Evolutionary conservation across 2,329 filamentous ascomycete species (phyloP).

Genomic region (Verticillium dahliae): DNA sequence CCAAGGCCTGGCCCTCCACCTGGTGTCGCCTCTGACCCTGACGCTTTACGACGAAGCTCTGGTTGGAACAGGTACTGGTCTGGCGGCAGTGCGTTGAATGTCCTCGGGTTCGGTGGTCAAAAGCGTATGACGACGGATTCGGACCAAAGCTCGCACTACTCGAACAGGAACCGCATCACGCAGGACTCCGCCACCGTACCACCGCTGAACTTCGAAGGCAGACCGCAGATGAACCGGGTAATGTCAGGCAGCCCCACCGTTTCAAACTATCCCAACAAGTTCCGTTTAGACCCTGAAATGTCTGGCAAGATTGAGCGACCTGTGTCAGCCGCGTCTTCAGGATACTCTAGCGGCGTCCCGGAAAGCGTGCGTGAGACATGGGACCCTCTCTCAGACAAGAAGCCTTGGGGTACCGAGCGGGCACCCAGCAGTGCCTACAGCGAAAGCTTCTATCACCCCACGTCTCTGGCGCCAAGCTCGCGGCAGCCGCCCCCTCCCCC

Average conservation of each 20-base stretch:
- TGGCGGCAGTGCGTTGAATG: constrained; percentile 61
- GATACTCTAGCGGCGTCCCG: constrained; percentile 59
- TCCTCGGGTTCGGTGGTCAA: constrained; percentile 50
- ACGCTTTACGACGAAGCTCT: constrained; percentile 53
- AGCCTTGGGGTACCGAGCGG: constrained; percentile 43
- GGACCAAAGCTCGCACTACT: constrained; percentile 51
- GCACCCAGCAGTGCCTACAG: constrained; percentile 47
- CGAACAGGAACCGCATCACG: constrained; percentile 42
- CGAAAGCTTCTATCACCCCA: constrained; percentile 34
- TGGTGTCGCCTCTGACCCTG: constrained; percentile 26
- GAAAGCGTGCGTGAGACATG: constrained; percentile 55
- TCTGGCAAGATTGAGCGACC: constrained; percentile 56
- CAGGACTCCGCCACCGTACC: constrained; percentile 65
- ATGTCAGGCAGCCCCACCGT: constrained; percentile 65
- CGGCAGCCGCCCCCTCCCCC: constrained; percentile 21
- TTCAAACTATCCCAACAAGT: constrained; percentile 46
- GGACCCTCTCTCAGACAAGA: constrained; percentile 38
- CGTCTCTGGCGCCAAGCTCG: constrained; percentile 30
- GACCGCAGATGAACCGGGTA: constrained; percentile 58
- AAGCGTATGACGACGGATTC: constrained; percentile 46
- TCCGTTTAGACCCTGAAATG: constrained; percentile 49
- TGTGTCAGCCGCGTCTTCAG: constrained; percentile 43
- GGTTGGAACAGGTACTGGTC: constrained; percentile 77
- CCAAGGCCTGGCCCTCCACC: constrained; percentile 27
- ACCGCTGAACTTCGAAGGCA: constrained; percentile 59